Base-by-base conservation (phyloP, 2,329 filamentous ascomycete genomes). In the Colletotrichum tabaci region DNA sequence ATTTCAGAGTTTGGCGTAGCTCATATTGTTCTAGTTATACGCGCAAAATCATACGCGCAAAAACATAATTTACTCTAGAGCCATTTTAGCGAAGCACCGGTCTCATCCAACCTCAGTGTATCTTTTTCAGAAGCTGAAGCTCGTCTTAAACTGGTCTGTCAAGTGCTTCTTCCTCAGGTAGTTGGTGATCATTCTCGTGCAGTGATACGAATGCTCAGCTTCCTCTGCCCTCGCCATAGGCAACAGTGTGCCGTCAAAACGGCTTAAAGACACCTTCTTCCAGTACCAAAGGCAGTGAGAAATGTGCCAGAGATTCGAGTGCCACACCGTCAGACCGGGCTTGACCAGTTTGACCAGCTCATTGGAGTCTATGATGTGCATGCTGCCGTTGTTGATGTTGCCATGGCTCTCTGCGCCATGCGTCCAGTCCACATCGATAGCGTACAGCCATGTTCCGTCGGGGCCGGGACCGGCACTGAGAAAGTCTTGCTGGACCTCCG, bases 341-440 rank as follows among this genome's bases (percentile, higher is more conserved):
- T 26, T 52, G 49, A 52, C 49, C 49, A 52, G 49, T 13, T 52
- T 52, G 15, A 52, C 49, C n/a, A 52, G 49, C 49, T 52, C 49
- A 12, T 21, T 52, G 4, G 49, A 52, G n/a, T 52, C 49, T 52
- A 52, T 52, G 12, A 52, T 52, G 49, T 52, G 21, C 49, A 52
- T 52, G 49, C 21, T 52, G 49, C 49, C 49, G 49, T 52, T 52
- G 49, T 52, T 52, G 49, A 52, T 52, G 49, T 52, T 52, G 49
- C 49, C 49, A 21, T 52, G 49, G n/a, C 49, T 52, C 49, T 52
- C 49, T 12, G 49, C 49, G n/a, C 49, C 49, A 21, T 52, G 49
- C n/a, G 49, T 52, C 49, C 49, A 52, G n/a, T 52, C 49, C 49
- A 52, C 49, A 21, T 52, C 49, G n/a, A 52, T 52, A 21, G 49